Conservation (phyloP, 495 filamentous ascomycete genomes). For the Xylaria intraflava region DNA sequence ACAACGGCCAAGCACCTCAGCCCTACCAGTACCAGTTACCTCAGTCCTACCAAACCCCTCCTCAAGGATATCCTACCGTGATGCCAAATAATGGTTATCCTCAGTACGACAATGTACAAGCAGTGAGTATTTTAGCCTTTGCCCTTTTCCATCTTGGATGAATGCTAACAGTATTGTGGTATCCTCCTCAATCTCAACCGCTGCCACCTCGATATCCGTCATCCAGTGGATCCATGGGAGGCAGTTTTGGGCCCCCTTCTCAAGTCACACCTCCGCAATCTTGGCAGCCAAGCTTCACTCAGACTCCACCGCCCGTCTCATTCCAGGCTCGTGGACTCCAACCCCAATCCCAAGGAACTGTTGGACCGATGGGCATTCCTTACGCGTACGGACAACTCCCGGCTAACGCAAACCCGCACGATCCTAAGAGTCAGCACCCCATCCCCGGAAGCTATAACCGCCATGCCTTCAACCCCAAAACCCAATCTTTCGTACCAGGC, state of each 20-base stretch:
- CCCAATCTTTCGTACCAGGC: conserved; percentile 76
- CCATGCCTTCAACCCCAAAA: conserved; percentile 88
- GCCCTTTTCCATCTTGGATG: neutral
- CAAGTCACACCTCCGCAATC: conserved; percentile 31
- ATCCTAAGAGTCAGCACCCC: conserved; percentile 63
- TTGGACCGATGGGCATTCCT: conserved; percentile 39
- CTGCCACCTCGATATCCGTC: conserved; percentile 28
- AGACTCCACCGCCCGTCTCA: conserved; percentile 11
- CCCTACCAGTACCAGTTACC: conserved; percentile 26
- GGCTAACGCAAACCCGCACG: conserved; percentile 56
- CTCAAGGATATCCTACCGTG: conserved; percentile 32
- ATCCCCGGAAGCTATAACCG: conserved; percentile 76
- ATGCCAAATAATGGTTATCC: conserved; percentile 35
- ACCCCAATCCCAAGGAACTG: conserved; percentile 30
- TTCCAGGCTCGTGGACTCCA: conserved; percentile 20
- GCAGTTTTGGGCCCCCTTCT: conserved; percentile 32
- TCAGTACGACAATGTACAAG: conserved; percentile 29
- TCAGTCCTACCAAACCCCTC: conserved; percentile 28
- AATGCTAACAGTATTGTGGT: conserved; percentile 16
- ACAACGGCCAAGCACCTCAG: conserved; percentile 34
- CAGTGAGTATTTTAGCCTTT: conserved; percentile 26
- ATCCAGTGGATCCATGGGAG: conserved; percentile 32
- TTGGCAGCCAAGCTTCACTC: conserved; percentile 33
- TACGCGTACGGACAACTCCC: conserved; percentile 77
- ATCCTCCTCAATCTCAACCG: conserved; percentile 23